Conservation (phyloP, 2,329 filamentous ascomycete species). For the Bipolaris sorokiniana region DNA sequence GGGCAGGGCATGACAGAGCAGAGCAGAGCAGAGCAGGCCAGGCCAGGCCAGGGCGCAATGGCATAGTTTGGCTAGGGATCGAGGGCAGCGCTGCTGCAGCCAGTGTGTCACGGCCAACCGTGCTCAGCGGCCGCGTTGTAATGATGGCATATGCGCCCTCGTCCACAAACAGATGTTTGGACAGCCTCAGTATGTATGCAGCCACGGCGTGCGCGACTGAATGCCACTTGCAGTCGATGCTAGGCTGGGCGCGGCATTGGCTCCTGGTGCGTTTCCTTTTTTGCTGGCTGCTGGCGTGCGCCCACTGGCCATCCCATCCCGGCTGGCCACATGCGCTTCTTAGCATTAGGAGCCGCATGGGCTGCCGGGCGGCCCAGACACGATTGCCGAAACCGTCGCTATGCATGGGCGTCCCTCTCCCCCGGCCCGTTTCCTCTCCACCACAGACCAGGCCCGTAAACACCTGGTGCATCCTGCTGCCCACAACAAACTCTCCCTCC, state of each 20-base stretch:
- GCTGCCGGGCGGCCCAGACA: conserved; percentile 35
- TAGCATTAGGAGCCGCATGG: conserved; percentile 25
- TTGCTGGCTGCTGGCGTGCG: conserved; percentile 6
- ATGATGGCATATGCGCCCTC: conserved; percentile 30
- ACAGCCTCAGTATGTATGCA: too few relatives aligned
- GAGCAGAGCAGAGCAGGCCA: neutral
- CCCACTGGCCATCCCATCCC: neutral
- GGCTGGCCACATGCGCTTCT: neutral
- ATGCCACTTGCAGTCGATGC: neutral
- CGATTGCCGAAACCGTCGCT: conserved; percentile 35
- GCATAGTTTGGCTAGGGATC: conserved; percentile 32
- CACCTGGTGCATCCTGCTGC: conserved; percentile 3
- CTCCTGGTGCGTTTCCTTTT: neutral
- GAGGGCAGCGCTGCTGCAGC: conserved; percentile 27
- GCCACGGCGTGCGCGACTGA: neutral
- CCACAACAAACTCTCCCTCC: neutral
- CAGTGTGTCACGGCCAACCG: conserved; percentile 39
- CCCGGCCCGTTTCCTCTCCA: conserved; percentile 31
- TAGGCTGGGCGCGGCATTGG: neutral
- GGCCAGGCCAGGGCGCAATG: conserved; percentile 27
- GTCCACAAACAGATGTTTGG: conserved; percentile 15
- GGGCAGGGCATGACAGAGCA: neutral
- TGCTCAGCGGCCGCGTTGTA: conserved; percentile 22
- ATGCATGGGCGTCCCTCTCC: conserved; percentile 38
- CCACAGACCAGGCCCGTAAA: conserved; percentile 21